Conservation (phyloP, 2,329 filamentous ascomycete species). For the Colletotrichum musicola region DNA sequence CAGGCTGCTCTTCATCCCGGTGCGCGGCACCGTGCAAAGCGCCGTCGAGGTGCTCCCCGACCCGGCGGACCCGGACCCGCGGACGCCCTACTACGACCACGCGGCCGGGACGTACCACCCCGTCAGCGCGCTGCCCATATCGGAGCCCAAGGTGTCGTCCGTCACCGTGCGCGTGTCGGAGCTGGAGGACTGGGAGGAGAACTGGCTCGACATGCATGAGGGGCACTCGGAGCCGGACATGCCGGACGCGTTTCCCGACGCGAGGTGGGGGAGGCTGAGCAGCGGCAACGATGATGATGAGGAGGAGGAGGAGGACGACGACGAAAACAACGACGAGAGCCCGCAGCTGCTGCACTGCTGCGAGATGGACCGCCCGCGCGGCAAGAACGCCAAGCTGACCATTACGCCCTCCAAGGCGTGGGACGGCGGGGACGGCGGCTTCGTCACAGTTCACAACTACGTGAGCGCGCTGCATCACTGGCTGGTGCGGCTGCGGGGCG, state of each 20-base stretch:
- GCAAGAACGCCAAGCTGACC: background rate
- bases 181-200: conserved; percentile 5
- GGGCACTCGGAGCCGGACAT: background rate
- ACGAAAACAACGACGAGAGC: no score
- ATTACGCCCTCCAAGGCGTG: background rate
- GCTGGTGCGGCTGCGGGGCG: conserved; percentile 30
- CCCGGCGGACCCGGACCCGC: background rate
- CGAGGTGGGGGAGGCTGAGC: background rate
- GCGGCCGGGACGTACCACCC: background rate
- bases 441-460: conserved; percentile 40
- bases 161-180: background rate
- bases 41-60: conserved; percentile 3
- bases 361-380: background rate
- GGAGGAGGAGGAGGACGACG: background rate
- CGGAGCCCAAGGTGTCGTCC: conserved; percentile 1
- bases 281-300: background rate
- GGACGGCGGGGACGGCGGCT: conserved; percentile 15
- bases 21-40: background rate
- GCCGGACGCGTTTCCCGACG: background rate
- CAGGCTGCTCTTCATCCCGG: background rate
- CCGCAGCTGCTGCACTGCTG: background rate
- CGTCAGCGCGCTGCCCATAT: background rate
- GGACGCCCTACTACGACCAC: background rate
- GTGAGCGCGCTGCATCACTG: conserved; percentile 36
- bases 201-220: background rate